Percentiles rank a stretch among this genome's conserved stretches.
Evolutionary conservation across 1,139 yeast species (phyloP).

Genomic region (Debaryomyces psychrophilus): DNA sequence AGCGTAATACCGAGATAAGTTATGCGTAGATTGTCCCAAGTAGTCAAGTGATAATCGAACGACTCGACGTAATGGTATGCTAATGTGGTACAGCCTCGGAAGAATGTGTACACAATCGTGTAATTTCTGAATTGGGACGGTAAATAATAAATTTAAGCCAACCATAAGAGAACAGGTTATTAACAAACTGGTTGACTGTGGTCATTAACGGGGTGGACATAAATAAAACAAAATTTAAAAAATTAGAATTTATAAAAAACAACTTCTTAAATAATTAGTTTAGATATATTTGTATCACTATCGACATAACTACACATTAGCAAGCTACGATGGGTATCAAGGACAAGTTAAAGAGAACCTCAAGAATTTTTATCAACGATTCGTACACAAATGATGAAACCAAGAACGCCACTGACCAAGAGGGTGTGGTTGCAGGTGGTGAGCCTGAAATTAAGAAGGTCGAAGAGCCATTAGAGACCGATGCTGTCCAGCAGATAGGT

Average conservation of each 20-base stretch:
- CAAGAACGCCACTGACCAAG: slow-evolving; percentile 14
- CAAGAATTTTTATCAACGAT: slow-evolving; percentile 41
- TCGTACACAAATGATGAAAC: slow-evolving; percentile 22
- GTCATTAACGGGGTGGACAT: slow-evolving; percentile 2
- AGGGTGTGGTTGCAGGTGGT: slow-evolving; percentile 17
- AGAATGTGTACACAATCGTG: not conserved
- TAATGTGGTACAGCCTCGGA: not conserved
- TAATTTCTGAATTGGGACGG: not conserved
- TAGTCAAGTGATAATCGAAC: slow-evolving; percentile 2
- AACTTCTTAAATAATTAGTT: not conserved
- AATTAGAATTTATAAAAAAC: not conserved
- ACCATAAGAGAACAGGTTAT: not conserved
- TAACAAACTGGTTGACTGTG: not conserved
- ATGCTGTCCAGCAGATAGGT: slow-evolving; percentile 10
- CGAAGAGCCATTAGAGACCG: slow-evolving; percentile 9
- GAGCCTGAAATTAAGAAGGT: slow-evolving; percentile 17
- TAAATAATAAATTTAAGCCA: slow-evolving; percentile 6
- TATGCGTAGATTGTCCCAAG: not conserved
- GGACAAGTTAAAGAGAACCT: slow-evolving; percentile 51
- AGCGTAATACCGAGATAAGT: not conserved
- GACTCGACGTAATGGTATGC: slow-evolving; percentile 5
- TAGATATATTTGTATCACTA: not conserved
- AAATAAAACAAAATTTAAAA: not conserved
- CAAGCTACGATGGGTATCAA: slow-evolving; percentile 41
- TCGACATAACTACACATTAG: not conserved